phyloP scores from a whole-genome alignment of 1,284 basidiomycete genomes.

The Trametes hirsuta region DNA sequence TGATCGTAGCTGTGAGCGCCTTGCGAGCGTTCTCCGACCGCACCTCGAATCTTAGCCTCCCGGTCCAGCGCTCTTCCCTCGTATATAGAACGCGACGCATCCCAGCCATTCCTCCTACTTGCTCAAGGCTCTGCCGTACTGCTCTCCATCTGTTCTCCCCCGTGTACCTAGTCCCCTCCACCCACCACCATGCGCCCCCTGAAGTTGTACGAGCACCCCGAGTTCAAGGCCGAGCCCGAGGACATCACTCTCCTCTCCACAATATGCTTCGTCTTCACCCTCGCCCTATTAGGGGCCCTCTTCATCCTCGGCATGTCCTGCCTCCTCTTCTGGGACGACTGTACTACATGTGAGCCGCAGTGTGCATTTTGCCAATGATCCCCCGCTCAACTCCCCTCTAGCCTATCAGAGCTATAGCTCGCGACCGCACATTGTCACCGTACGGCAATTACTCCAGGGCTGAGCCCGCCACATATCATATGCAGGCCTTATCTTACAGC shows the following conservation, averaged over 20 bases:
- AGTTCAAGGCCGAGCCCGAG: slow-evolving; percentile 26
- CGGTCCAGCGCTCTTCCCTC: slow-evolving; percentile 9
- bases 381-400: background rate
- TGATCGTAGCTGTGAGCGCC: slow-evolving; percentile 5
- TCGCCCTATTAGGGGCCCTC: slow-evolving; percentile 29
- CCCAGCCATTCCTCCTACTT: background rate
- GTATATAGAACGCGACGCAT: slow-evolving; percentile 11
- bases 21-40: slow-evolving; percentile 7
- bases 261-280: slow-evolving; percentile 32
- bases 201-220: slow-evolving; percentile 32
- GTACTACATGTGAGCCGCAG: slow-evolving; percentile 27
- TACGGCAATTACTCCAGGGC: slow-evolving; percentile 18
- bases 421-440: slow-evolving; percentile 8
- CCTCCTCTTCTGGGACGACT: slow-evolving; percentile 32
- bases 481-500: background rate
- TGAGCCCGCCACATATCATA: background rate
- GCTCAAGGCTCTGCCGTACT: background rate
- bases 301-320: slow-evolving; percentile 32
- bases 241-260: slow-evolving; percentile 34
- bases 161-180: background rate
- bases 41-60: slow-evolving; percentile 7
- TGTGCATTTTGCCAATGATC: background rate
- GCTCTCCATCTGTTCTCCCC: background rate
- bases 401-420: slow-evolving; percentile 13
- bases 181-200: slow-evolving; percentile 26